Conservation (phyloP, 345 rosid genomes). For the Combretum micranthum region DNA sequence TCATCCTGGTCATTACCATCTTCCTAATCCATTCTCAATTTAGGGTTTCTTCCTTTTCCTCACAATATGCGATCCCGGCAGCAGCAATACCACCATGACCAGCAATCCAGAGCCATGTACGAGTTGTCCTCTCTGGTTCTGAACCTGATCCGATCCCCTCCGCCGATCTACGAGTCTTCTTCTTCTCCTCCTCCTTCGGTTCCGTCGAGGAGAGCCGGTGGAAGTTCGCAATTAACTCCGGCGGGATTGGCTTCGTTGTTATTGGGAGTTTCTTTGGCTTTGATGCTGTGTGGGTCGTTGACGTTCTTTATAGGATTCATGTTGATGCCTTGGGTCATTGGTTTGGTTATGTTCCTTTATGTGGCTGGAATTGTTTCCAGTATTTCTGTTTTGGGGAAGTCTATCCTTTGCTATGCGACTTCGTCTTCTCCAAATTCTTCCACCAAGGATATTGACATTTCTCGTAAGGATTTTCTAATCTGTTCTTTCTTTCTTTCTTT, state of each 20-base stretch:
- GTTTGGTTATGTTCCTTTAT: constrained; percentile 61
- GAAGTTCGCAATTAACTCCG: constrained; percentile 40
- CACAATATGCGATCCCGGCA: background rate
- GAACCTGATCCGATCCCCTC: constrained; percentile 65
- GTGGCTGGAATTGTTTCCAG: constrained; percentile 80
- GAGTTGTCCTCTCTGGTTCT: constrained; percentile 70
- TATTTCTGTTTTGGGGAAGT: constrained; percentile 60
- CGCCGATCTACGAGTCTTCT: constrained; percentile 32
- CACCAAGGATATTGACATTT: constrained; percentile 24
- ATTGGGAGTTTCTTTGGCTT: constrained; percentile 64
- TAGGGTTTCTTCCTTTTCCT: no score
- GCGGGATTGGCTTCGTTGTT: constrained; percentile 80
- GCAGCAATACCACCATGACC: constrained; percentile 33
- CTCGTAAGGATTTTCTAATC: constrained; percentile 17
- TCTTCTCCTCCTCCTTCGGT: constrained; percentile 1
- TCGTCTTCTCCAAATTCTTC: constrained; percentile 28
- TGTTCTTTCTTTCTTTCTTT: no score
- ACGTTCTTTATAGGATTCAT: constrained; percentile 88
- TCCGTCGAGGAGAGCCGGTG: constrained; percentile 13
- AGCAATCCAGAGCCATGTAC: constrained; percentile 46
- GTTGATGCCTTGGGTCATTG: constrained; percentile 93
- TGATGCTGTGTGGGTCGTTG: constrained; percentile 92
- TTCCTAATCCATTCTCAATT: no score
- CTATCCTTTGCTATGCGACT: constrained; percentile 48
- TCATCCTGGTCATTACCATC: no score